Evolutionary conservation across 495 filamentous ascomycete species (phyloP).

Genomic region (Xylaria venustula): DNA sequence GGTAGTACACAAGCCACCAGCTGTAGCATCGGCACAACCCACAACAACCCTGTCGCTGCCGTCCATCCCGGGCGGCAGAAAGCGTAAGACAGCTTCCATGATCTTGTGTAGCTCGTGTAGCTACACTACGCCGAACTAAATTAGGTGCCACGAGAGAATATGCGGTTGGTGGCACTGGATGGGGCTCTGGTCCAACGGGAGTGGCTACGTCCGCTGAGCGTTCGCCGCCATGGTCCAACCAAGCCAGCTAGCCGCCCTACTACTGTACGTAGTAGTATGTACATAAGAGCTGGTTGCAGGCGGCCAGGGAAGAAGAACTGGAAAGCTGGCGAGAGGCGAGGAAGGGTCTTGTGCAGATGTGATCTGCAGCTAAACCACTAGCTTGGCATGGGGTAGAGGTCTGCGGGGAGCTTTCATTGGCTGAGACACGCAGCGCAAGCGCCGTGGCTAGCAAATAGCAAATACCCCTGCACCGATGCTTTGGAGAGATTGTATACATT

Average conservation of each 20-base stretch:
- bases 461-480: too few species aligned
- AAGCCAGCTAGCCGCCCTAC: background rate
- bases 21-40: background rate
- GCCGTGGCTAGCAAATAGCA: constrained; percentile 10
- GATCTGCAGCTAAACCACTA: constrained; percentile 9
- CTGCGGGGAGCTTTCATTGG: background rate
- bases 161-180: background rate
- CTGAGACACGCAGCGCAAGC: constrained; percentile 8
- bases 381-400: constrained; percentile 1
- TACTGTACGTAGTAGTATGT: background rate
- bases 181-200: background rate
- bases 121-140: background rate
- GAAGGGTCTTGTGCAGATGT: background rate
- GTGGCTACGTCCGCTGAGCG: background rate
- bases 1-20: background rate
- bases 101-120: background rate
- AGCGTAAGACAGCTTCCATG: background rate
- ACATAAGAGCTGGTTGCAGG: background rate
- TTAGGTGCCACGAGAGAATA: background rate
- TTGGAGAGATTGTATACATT: background rate
- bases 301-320: background rate
- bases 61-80: constrained; percentile 10
- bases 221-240: too few species aligned
- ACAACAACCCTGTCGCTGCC: background rate
- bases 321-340: background rate